A percentile compares a stretch with the other conserved stretches of the same genome.
These are phyloP conservation scores for Penicillium riverlandense DNA, from an alignment of 495 filamentous ascomycete species.

Conservation along the genomic window DNA sequence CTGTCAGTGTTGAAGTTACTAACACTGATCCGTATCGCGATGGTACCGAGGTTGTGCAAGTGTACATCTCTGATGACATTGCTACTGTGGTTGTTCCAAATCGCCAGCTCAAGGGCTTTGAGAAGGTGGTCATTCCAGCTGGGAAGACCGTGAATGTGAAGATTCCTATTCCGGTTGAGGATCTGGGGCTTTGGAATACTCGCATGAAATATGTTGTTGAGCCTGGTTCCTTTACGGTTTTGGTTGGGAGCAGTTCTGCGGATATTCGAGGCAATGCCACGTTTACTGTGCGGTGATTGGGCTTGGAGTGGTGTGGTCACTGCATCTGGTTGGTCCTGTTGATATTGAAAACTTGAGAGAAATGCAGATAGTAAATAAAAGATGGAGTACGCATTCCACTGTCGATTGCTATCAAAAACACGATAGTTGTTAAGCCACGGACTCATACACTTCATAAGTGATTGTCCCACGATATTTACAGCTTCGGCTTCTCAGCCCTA, in stretches of 20 bases:
- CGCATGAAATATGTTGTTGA: conserved; percentile 63
- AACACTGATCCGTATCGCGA: conserved; percentile 47
- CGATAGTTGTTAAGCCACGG: not conserved
- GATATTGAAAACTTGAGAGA: not conserved
- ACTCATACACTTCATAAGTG: not conserved
- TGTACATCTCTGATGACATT: conserved; percentile 56
- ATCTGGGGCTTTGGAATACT: conserved; percentile 54
- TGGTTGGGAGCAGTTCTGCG: conserved; percentile 47
- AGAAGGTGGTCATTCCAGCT: conserved; percentile 55
- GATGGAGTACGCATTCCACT: not conserved
- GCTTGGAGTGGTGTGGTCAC: not conserved
- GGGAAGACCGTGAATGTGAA: conserved; percentile 51
- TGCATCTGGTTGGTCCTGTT: not conserved
- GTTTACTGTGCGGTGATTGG: conserved; percentile 35
- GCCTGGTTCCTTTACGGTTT: conserved; percentile 53
- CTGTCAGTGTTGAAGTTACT: conserved; percentile 46
- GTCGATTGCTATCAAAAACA: no score
- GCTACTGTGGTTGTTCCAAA: conserved; percentile 60
- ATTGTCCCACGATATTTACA: not conserved
- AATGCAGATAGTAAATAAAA: not conserved
- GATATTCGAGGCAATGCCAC: conserved; percentile 50
- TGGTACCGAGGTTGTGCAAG: conserved; percentile 62
- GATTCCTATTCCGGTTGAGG: conserved; percentile 42
- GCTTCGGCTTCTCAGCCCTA: not conserved
- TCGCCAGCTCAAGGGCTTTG: conserved; percentile 58